Conservation (phyloP, 2,329 filamentous ascomycete genomes). For the Epichloe amarillans region DNA sequence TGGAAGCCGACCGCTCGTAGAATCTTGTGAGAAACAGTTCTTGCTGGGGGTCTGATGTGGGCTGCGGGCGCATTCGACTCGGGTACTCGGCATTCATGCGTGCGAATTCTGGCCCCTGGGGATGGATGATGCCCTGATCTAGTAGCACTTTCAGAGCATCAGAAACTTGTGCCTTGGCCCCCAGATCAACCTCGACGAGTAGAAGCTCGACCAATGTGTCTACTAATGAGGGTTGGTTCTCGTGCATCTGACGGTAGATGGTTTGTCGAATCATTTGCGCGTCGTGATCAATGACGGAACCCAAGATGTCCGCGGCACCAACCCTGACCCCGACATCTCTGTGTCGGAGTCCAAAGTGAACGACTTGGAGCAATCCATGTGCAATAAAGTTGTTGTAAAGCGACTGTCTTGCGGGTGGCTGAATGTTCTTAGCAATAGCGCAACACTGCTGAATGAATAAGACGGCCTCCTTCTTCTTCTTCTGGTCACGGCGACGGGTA, state of each 20-base stretch:
- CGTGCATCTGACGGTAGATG: conserved; percentile 81
- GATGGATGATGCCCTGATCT: conserved; percentile 47
- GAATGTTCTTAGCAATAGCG: conserved; percentile 84
- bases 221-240: conserved; percentile 73
- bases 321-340: conserved; percentile 74
- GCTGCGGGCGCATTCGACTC: conserved; percentile 43
- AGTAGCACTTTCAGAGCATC: conserved; percentile 91
- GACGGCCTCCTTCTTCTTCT: conserved; percentile 83
- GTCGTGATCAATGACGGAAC: conserved; percentile 92
- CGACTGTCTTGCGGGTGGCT: conserved; percentile 64
- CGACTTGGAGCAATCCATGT: conserved; percentile 76
- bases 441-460: conserved; percentile 96
- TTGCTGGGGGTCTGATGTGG: conserved; percentile 54
- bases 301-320: conserved; percentile 84
- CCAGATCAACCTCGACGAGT: conserved; percentile 80
- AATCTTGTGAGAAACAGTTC: conserved; percentile 78
- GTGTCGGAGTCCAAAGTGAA: conserved; percentile 82
- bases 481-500: conserved; percentile 46
- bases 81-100: conserved; percentile 57
- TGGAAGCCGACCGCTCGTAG: conserved; percentile 75
- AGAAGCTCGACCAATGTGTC: conserved; percentile 89
- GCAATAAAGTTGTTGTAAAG: conserved; percentile 84
- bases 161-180: conserved; percentile 88
- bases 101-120: conserved; percentile 38
- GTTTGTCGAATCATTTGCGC: conserved; percentile 86